phyloP scores from a whole-genome alignment of 208 protist species.

The Trypanosoma mega region DNA sequence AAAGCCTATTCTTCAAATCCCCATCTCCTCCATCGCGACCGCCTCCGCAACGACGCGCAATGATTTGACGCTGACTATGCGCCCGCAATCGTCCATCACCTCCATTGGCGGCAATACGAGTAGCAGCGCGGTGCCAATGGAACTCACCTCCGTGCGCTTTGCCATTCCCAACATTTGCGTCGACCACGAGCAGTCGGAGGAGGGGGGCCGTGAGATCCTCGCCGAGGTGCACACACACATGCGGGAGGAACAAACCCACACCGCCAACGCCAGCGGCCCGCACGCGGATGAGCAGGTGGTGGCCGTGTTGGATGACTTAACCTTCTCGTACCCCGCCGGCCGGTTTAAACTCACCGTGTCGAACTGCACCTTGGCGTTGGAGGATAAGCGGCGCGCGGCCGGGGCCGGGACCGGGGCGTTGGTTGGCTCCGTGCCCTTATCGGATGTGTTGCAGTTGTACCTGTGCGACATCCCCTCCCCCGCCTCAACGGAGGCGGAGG shows the following conservation, averaged over 20 bases:
- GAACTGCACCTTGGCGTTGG: constrained; percentile 76
- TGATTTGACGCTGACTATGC: constrained; percentile 67
- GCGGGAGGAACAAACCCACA: constrained; percentile 53
- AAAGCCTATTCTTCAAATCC: constrained; percentile 60
- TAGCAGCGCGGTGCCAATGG: constrained; percentile 24
- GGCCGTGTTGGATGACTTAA: constrained; percentile 77
- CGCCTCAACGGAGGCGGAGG: not conserved
- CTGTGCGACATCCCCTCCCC: constrained; percentile 71
- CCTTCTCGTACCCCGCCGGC: constrained; percentile 72
- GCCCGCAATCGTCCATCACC: constrained; percentile 32
- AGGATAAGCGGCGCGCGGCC: constrained; percentile 64
- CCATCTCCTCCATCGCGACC: constrained; percentile 62
- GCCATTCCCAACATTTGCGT: constrained; percentile 81
- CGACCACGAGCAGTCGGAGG: constrained; percentile 83
- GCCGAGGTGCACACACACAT: constrained; percentile 54
- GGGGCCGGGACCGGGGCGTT: constrained; percentile 22
- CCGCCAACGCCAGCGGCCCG: constrained; percentile 23
- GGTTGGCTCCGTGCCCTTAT: constrained; percentile 55
- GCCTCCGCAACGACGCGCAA: constrained; percentile 80
- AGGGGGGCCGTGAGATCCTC: constrained; percentile 72
- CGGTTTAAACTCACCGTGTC: constrained; percentile 83
- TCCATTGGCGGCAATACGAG: constrained; percentile 7
- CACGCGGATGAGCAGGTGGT: constrained; percentile 56
- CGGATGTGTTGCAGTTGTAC: constrained; percentile 70
- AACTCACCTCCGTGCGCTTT: constrained; percentile 79